These are phyloP conservation scores for Citeromyces hawaiiensis DNA, from an alignment of 1,139 yeast genomes.

Conservation along the genomic window DNA sequence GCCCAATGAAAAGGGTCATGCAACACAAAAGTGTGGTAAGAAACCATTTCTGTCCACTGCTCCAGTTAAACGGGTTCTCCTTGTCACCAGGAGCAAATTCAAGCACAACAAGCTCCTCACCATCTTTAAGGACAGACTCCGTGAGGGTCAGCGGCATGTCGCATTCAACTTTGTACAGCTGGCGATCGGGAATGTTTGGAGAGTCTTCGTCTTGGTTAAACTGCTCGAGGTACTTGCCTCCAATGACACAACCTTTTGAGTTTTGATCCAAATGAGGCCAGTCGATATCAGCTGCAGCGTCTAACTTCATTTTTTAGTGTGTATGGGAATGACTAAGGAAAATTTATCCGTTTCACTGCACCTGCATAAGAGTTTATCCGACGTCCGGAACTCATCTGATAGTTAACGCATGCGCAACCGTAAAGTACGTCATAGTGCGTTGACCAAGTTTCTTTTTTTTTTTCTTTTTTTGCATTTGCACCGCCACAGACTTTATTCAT, in stretches of 20 bases:
- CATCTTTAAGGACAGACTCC: not conserved
- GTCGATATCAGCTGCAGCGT: not conserved
- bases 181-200: not conserved
- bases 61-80: slow-evolving; percentile 44
- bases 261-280: not conserved
- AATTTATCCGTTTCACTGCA: not conserved
- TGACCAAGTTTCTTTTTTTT: not conserved
- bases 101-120: slow-evolving; percentile 21
- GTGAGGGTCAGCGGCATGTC: not conserved
- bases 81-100: slow-evolving; percentile 40
- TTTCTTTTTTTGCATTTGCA: no score
- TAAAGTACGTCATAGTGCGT: not conserved
- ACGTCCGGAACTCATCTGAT: not conserved
- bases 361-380: not conserved
- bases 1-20: slow-evolving; percentile 38
- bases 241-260: not conserved
- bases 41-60: slow-evolving; percentile 33
- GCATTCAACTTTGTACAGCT: not conserved
- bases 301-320: not conserved
- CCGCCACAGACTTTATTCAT: no score
- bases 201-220: not conserved
- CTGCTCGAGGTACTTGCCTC: not conserved
- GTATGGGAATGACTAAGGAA: not conserved
- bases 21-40: slow-evolving; percentile 37
- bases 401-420: not conserved